Percentiles rank a stretch among this genome's conserved stretches.
Conservation (phyloP, 257 asterid species). For the Pogostemon cablin region DNA sequence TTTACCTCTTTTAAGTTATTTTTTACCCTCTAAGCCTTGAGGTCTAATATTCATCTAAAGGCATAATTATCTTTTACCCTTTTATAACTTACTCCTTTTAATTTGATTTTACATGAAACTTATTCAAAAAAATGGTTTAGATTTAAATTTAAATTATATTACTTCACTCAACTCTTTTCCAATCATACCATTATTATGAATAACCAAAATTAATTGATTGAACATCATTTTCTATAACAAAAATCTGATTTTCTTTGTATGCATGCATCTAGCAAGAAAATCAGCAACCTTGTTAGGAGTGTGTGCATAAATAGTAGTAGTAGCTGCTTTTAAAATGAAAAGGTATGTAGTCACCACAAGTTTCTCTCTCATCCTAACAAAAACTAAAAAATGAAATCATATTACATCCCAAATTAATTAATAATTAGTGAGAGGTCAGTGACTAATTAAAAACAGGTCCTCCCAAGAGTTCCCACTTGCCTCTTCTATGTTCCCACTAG, state of each 20-base stretch:
- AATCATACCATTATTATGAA: background rate
- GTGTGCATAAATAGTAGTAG: background rate
- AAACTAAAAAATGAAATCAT: background rate
- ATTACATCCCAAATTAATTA: background rate
- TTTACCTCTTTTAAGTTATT: no score
- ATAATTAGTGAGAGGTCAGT: background rate
- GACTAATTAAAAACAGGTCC: conserved; percentile 14
- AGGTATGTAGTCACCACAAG: background rate
- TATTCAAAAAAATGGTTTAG: no score
- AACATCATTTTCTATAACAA: background rate
- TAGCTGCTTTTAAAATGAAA: background rate
- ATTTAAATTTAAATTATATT: no score
- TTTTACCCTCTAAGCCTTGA: no score
- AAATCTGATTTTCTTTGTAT: background rate
- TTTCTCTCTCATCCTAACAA: conserved; percentile 1
- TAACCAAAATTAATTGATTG: background rate
- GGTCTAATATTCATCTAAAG: no score
- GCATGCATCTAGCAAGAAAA: conserved; percentile 30
- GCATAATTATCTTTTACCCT: no score
- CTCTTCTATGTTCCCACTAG: conserved; percentile 26
- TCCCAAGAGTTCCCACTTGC: conserved; percentile 14
- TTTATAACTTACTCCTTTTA: no score
- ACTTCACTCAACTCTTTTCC: no score
- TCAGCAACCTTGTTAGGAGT: background rate
- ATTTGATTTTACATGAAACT: no score